phyloP scores from a whole-genome alignment of 2,329 filamentous ascomycete genomes.

The Cryphonectria nitschkei region DNA sequence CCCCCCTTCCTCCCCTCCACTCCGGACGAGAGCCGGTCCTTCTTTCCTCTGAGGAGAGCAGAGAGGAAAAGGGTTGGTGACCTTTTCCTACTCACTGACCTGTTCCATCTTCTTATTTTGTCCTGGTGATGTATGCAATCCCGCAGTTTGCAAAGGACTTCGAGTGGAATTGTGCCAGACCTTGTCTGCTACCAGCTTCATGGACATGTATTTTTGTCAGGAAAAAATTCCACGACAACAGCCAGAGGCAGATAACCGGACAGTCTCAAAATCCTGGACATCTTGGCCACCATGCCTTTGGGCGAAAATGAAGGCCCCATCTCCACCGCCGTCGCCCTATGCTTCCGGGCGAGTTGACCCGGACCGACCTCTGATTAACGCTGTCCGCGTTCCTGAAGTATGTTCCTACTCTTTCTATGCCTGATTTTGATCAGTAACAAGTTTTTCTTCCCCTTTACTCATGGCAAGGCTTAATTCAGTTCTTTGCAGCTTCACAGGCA shows the following conservation, averaged over 20 bases:
- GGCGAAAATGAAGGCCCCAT: background rate
- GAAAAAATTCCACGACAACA: background rate
- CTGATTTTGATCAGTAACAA: background rate
- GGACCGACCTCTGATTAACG: background rate
- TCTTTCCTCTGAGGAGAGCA: background rate
- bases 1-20: background rate
- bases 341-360: background rate
- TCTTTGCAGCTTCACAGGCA: background rate
- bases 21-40: background rate
- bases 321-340: background rate
- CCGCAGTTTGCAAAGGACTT: background rate
- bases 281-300: background rate
- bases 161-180: background rate
- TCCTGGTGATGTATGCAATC: background rate
- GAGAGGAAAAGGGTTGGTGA: background rate
- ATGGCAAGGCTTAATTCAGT: background rate
- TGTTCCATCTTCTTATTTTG: background rate
- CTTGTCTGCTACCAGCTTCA: background rate
- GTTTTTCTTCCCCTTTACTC: background rate
- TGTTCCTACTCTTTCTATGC: background rate
- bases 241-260: background rate
- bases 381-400: background rate
- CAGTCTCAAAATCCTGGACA: background rate
- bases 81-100: background rate
- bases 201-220: background rate